Base-by-base conservation (phyloP, 495 filamentous ascomycete genomes). In the Podospora conica region DNA sequence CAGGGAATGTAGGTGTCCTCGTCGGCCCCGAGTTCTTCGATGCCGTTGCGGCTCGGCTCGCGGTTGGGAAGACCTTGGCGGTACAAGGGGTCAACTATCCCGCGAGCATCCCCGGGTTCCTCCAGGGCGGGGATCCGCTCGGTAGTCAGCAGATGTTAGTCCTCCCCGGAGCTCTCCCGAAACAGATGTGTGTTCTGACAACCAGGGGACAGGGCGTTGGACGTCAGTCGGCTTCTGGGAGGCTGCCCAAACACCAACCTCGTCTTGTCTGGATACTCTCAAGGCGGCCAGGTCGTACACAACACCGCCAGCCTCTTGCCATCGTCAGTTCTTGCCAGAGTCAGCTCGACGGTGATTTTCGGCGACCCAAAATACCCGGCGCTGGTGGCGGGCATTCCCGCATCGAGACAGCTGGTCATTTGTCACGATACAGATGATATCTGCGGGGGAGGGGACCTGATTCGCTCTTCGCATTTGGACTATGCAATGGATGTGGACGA, bases 201-300 rank as follows among this genome's bases (percentile, higher is more conserved):
- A 31, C 11, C 8, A 48, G 40, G 18, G 40, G 18, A 48, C 55
- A 86, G 87, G 79, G 83, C 82, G 24, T 66, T 67, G 1, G 77
- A 83, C 40, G 81, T 84, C 27, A 73, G 77, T 31, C 72, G 79
- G 10, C 81, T 82, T 3, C 73, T 83, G 9, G 68, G 65, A n/a
- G 71, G 79, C 25, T 90, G 86, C 67, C 86, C 87, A 1, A 76
- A 80, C 48, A 87, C 85, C 58, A 85, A 87, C 72, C 78, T 89
- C 63, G 81, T 87, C n/a, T 73, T 85, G 10, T 79, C 81, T 8
- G 87, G 86, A 28, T 90, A 88, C 70, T 86, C 83, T 1, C 86
- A 88, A 68, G 84, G 81, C 18, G 78, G 77, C 1, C 80, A 82
- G 77, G 73, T 84, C 15, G 79, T 82, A 2, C 85, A 85, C 74